These are phyloP conservation scores for Asterochloris erici DNA, from an alignment of 139 green algal genomes.

Conservation along the genomic window DNA sequence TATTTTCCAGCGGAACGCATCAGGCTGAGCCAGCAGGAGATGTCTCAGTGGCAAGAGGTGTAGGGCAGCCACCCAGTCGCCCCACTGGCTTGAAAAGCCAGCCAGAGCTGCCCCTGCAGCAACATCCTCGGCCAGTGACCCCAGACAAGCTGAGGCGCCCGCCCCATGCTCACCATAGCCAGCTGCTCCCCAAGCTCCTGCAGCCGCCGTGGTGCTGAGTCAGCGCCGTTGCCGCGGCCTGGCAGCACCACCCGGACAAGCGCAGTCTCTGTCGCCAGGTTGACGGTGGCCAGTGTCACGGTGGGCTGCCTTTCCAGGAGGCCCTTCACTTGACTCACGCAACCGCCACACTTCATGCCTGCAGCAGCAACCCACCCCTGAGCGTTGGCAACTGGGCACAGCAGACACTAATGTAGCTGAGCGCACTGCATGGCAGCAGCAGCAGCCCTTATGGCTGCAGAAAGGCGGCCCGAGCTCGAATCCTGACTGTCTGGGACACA, in stretches of 20 bases:
- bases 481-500: no score
- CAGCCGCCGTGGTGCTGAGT: constrained; percentile 5
- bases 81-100: not conserved
- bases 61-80: no score
- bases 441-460: not conserved
- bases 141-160: not conserved
- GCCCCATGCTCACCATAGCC: not conserved
- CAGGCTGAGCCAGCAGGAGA: no score
- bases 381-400: not conserved
- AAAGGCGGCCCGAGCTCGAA: no score
- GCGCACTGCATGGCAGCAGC: not conserved
- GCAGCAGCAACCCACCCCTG: not conserved
- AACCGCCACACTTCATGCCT: constrained; percentile 92
- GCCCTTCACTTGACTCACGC: constrained; percentile 69
- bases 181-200: constrained; percentile 7
- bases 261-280: constrained; percentile 87
- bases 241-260: constrained; percentile 68
- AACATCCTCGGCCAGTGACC: not conserved
- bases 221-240: not conserved
- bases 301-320: constrained; percentile 60
- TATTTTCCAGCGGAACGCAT: no score
- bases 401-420: not conserved
- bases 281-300: constrained; percentile 72
- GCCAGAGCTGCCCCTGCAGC: not conserved
- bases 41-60: no score